Evolutionary conservation across 345 rosid genomes (phyloP).

Genomic region (Arabis hirsuta): DNA sequence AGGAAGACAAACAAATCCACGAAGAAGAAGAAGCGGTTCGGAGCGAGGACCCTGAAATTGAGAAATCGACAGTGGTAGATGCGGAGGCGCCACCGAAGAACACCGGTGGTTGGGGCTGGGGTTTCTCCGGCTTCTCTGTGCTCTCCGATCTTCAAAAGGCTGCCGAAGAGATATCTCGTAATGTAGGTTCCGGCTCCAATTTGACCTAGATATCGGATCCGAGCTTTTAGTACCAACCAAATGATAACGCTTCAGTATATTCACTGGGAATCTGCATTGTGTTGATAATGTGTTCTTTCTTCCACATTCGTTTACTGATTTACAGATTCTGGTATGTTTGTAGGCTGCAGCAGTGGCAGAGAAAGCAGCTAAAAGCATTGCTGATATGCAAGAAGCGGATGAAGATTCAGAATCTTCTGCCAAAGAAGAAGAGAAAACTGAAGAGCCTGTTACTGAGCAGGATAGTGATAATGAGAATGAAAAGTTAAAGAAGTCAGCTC

Average conservation of each 20-base stretch:
- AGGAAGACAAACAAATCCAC: slow-evolving; percentile 42
- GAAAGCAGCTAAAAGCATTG: slow-evolving; percentile 81
- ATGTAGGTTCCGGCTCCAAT: slow-evolving; percentile 50
- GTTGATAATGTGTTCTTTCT: neutral
- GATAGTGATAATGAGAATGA: slow-evolving; percentile 67
- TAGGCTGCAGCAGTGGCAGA: slow-evolving; percentile 90
- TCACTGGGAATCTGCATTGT: slow-evolving; percentile 13
- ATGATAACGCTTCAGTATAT: neutral
- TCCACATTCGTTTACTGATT: neutral
- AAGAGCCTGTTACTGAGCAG: slow-evolving; percentile 53
- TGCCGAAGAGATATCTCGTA: slow-evolving; percentile 93
- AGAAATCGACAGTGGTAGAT: slow-evolving; percentile 8
- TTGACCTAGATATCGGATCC: slow-evolving; percentile 26
- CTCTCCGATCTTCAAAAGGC: slow-evolving; percentile 95
- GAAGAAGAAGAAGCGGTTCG: slow-evolving; percentile 33
- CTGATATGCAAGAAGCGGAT: slow-evolving; percentile 56
- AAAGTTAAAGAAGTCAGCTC: slow-evolving; percentile 65
- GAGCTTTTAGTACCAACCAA: too few relatives aligned
- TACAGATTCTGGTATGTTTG: neutral
- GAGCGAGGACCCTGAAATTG: slow-evolving; percentile 38
- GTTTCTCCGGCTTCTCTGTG: slow-evolving; percentile 76
- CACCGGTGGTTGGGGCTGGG: slow-evolving; percentile 87
- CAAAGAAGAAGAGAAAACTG: slow-evolving; percentile 55
- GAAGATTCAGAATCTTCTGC: slow-evolving; percentile 65
- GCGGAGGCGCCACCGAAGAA: slow-evolving; percentile 33